phyloP scores from a whole-genome alignment of 1,139 yeast species.

The Hanseniaspora uvarum region DNA sequence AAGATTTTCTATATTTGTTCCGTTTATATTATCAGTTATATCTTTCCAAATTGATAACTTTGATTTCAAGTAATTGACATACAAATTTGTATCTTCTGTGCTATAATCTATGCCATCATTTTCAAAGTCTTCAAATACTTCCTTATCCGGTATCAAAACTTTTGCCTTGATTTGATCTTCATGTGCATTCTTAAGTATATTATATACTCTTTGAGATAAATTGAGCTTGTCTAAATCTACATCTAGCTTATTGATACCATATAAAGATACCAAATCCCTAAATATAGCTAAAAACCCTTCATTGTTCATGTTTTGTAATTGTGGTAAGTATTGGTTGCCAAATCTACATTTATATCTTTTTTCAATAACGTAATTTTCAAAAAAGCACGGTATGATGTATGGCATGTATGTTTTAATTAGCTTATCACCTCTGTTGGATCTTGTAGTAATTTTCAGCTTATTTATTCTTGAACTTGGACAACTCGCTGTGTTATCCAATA shows the following conservation, averaged over 20 bases:
- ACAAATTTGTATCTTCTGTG: conserved; percentile 4
- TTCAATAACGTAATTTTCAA: conserved; percentile 35
- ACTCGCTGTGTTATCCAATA: conserved; percentile 27
- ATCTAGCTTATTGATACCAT: conserved; percentile 17
- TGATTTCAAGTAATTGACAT: conserved; percentile 12
- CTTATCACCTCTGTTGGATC: conserved; percentile 37
- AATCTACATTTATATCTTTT: conserved; percentile 36
- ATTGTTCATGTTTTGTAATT: conserved; percentile 25
- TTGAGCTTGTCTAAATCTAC: conserved; percentile 19
- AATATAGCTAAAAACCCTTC: conserved; percentile 27
- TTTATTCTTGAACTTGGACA: conserved; percentile 29
- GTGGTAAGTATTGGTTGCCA: conserved; percentile 24
- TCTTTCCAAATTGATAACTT: conserved; percentile 16
- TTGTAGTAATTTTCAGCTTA: conserved; percentile 40
- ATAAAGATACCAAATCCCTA: conserved; percentile 6
- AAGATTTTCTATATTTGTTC: conserved; percentile 16
- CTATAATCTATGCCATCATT: conserved; percentile 22
- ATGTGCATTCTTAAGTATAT: conserved; percentile 1
- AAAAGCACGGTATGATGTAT: conserved; percentile 39
- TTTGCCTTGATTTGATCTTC: conserved; percentile 1
- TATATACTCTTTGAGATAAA: neutral
- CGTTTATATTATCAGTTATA: conserved; percentile 14
- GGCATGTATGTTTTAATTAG: conserved; percentile 48
- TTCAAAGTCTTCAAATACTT: conserved; percentile 26
- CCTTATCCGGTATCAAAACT: conserved; percentile 18